Evolutionary conservation across 805 yeast species (phyloP), one percentile per base, ranked within the genome.

Genomic region (Yueomyces sp.): DNA sequence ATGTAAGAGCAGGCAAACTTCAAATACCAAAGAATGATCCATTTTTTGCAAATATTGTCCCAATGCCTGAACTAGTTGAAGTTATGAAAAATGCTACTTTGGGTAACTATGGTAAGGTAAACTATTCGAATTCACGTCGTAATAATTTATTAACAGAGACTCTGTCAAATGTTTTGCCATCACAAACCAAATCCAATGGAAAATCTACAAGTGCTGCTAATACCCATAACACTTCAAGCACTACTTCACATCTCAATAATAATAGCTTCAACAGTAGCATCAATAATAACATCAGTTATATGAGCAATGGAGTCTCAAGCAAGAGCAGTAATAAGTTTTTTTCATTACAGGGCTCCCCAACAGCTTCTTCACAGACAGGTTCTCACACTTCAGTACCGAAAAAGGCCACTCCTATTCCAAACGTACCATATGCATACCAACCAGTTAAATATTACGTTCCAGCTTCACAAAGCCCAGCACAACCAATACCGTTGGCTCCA

Each of bases 21-120:
- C 53, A 59, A 1, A 64, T 77, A 34, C 95, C 95, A 0, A 65
- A 76, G 3, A 73, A 72, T 37, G 62, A 72, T 9, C 68, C 73
- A 4, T 53, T 57, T 27, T 68, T 85, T 44, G 71, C 72, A 47
- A 70, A 75, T 47, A 49, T 76, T 0, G 60, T 60, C 26, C 69
- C 81, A 6, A 65, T 75, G 3, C 56, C 60, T 19, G 70, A 67
- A 8, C 61, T 81, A 38, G 68, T 79, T 68, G 65, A 63, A 45
- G 79, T 84, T 0, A 68, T 79, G 40, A 73, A 74, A 50, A 77
- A 75, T 44, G 67, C 74, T 9, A 68, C 79, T 1, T 61, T 79
- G 26, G 36, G 30, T 28, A 28, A 33, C 39, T 37, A 29, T 29
- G 34, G 19, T 27, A 28, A 37, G 26, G 26, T 28, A n/a, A 37